These are phyloP conservation scores for Pythium aquatile DNA, from an alignment of 352 stramenopile genomes.

Conservation along the genomic window DNA sequence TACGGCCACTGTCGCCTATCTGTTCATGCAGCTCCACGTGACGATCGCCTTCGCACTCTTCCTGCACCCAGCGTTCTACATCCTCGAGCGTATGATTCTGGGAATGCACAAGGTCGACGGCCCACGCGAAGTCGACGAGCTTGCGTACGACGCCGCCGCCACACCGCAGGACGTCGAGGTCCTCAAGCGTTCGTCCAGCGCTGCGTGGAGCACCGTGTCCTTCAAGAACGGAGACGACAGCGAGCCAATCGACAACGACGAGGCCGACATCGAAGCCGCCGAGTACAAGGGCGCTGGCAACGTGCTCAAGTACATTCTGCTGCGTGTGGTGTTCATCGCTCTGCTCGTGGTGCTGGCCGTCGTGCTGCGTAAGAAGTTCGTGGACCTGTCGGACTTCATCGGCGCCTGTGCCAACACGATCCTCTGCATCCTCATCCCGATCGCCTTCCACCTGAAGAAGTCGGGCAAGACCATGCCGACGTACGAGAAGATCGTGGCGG, in stretches of 20 bases:
- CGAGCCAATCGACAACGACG: constrained; percentile 5
- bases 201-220: constrained; percentile 30
- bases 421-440: constrained; percentile 60
- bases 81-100: constrained; percentile 52
- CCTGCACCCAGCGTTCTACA: constrained; percentile 55
- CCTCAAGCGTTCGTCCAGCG: constrained; percentile 20
- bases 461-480: constrained; percentile 42
- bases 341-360: constrained; percentile 40
- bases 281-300: constrained; percentile 36
- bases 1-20: constrained; percentile 47
- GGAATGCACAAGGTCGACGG: constrained; percentile 51
- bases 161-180: constrained; percentile 5
- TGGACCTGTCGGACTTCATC: constrained; percentile 66
- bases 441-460: constrained; percentile 71
- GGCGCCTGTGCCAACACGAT: constrained; percentile 54
- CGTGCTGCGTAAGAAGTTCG: constrained; percentile 44
- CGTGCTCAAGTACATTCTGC: constrained; percentile 32
- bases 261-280: constrained; percentile 30
- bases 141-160: constrained; percentile 22
- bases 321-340: constrained; percentile 55
- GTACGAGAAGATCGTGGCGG: constrained; percentile 32
- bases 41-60: constrained; percentile 47
- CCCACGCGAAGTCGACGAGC: not conserved
- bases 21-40: constrained; percentile 59
- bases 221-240: constrained; percentile 16